A percentile compares a stretch with the other conserved stretches of the same genome.
Conservation (phyloP, 345 rosid species). For the Boechera divaricarpa region DNA sequence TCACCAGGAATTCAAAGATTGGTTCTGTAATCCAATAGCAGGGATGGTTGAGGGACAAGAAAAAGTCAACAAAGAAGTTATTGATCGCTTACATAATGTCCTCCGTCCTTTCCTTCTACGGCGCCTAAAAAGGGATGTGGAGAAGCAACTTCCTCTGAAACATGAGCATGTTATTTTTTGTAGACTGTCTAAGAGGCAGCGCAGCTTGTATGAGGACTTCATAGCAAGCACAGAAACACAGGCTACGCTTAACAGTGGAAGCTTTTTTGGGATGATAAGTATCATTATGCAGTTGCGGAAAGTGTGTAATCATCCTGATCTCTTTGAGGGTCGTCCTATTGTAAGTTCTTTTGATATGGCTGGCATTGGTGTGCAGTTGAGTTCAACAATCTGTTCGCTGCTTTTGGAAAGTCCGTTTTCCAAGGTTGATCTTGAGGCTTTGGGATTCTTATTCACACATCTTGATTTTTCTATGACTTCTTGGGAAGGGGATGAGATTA, state of each 20-base stretch:
- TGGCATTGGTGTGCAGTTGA: slow-evolving; percentile 77
- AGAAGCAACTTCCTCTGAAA: slow-evolving; percentile 95
- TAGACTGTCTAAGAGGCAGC: slow-evolving; percentile 96
- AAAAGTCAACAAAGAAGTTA: slow-evolving; percentile 92
- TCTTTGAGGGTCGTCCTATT: slow-evolving; percentile 99
- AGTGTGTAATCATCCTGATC: slow-evolving; percentile 99
- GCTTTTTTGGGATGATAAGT: slow-evolving; percentile 99
- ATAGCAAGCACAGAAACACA: slow-evolving; percentile 99
- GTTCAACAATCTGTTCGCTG: slow-evolving; percentile 74
- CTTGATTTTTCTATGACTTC: slow-evolving; percentile 80
- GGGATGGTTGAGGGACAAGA: slow-evolving; percentile 99
- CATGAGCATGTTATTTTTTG: slow-evolving; percentile 93
- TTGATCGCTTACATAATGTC: slow-evolving; percentile 98
- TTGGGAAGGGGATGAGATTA: slow-evolving; percentile 88
- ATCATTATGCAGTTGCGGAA: slow-evolving; percentile 99
- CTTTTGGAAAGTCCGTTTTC: slow-evolving; percentile 70
- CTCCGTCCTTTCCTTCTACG: slow-evolving; percentile 98
- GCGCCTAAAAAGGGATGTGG: slow-evolving; percentile 96
- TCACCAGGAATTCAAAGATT: slow-evolving; percentile 99
- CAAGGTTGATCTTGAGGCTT: slow-evolving; percentile 58
- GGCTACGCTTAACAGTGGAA: slow-evolving; percentile 91
- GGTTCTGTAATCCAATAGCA: slow-evolving; percentile 98
- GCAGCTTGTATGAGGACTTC: slow-evolving; percentile 97
- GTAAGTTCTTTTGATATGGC: slow-evolving; percentile 95
- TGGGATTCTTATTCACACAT: slow-evolving; percentile 86